Conservation (phyloP, 73 alveolate genomes). For the Tetrahymena borealis region DNA sequence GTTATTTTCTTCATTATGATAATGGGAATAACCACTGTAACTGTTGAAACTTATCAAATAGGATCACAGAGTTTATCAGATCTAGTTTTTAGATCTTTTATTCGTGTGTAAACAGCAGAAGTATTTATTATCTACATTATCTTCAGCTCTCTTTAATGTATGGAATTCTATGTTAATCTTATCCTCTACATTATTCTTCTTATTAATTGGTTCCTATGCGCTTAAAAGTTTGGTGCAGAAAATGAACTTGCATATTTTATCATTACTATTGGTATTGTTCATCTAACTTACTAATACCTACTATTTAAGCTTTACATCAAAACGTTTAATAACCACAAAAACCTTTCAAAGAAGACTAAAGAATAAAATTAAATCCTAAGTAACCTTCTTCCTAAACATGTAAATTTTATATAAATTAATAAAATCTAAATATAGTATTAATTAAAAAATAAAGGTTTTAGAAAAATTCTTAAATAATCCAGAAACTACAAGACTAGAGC, state of each 20-base stretch:
- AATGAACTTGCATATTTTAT: background rate
- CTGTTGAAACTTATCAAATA: background rate
- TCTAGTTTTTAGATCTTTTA: background rate
- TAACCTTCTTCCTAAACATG: background rate
- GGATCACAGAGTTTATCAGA: background rate
- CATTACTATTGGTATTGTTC: background rate
- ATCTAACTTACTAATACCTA: background rate
- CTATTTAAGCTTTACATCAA: background rate
- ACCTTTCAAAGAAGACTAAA: background rate
- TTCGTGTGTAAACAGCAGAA: background rate
- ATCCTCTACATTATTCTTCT: background rate
- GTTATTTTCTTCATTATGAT: background rate
- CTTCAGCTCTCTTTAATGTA: background rate
- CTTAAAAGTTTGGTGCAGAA: background rate
- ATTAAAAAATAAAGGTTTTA: background rate
- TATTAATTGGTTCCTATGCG: background rate
- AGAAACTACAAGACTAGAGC: constrained; percentile 1
- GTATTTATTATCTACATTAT: background rate
- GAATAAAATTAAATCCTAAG: background rate
- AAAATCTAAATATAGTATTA: background rate
- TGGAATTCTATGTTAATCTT: background rate
- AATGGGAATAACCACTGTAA: background rate
- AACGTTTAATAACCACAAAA: background rate
- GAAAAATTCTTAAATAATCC: background rate
- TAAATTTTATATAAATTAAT: background rate